Base-by-base conservation (phyloP, 2,329 filamentous ascomycete genomes). In the Cytospora schulzeri region DNA sequence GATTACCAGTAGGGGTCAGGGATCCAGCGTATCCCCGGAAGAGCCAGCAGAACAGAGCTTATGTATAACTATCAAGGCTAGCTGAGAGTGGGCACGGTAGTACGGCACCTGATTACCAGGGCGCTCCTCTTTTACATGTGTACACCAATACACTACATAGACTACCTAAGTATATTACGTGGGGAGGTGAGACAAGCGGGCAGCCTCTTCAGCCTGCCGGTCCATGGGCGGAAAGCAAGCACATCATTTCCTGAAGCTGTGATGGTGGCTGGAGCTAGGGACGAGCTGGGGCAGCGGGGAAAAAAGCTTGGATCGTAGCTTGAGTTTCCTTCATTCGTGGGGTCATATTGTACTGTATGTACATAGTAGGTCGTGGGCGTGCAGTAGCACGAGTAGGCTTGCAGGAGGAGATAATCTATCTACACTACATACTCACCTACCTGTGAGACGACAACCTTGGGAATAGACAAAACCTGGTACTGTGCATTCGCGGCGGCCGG, bases 181-280 rank as follows among this genome's bases (percentile, higher is more conserved):
- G 45, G 45, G 45, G 11, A 33, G 57, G 28, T 53, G 48, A 60
- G 48, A 53, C 48, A 14, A 35, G 57, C 48, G 33, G 48, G 48
- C 29, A 31, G 57, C 48, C 57, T 52, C 38, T 51, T 53, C 31
- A 38, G 53, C 53, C 53, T 24, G 53, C 19, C n/a, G 45, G 45
- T 24, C n/a, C 45, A 11, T 24, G 12, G 4, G 45, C 11, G 22
- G n/a, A 35, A 4, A 35, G 31, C 6, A 22, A 45, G 41, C 41
- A 45, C 41, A 45, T 22, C 41, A 45, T 45, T 22, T 17, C n/a
- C 29, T 33, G 11, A 12, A 17, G 5, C 53, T 6, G 28, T 22
- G n/a, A 48, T 22, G 22, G 45, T 24, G 45, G 45, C 45, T 24
- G 45, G n/a, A 48, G n/a, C 45, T 22, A 22, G 31, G 29, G 53